Conservation (phyloP, 176 grass and related monocot species). For the Triticum aestivum region DNA sequence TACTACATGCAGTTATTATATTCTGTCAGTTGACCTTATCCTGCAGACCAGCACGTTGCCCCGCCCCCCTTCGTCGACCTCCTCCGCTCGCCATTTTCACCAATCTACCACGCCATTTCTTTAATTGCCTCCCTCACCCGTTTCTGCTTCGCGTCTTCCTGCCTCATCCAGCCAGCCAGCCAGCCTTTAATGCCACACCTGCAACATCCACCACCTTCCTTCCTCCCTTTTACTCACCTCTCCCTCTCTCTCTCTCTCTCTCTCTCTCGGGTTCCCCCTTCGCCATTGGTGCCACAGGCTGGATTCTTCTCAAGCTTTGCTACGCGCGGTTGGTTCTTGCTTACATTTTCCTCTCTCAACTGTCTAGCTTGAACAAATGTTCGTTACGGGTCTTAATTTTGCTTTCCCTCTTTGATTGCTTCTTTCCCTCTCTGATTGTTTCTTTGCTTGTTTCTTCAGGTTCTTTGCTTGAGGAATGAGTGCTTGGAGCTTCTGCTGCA, state of each 20-base stretch:
- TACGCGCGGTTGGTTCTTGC: neutral
- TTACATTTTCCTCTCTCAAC: conserved; percentile 7
- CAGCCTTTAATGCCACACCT: conserved; percentile 49
- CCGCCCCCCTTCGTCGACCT: neutral
- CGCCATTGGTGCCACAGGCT: conserved; percentile 11
- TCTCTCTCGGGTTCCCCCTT: neutral
- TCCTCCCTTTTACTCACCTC: neutral
- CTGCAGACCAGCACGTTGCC: neutral
- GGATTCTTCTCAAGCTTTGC: neutral
- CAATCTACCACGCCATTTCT: conserved; percentile 22
- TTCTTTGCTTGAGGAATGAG: conserved; percentile 48
- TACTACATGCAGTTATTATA: conserved; percentile 13
- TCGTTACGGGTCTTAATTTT: conserved; percentile 10
- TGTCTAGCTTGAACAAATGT: neutral
- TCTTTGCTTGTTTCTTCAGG: conserved; percentile 6
- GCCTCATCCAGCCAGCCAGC: conserved; percentile 26
- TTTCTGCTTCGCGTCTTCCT: conserved; percentile 22
- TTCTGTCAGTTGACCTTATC: conserved; percentile 38
- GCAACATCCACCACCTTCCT: conserved; percentile 6
- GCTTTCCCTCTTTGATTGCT: neutral
- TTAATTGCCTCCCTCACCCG: conserved; percentile 28
- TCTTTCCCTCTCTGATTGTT: neutral
- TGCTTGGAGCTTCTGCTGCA: conserved; percentile 26
- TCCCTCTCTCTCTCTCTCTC: neutral
- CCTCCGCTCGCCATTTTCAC: conserved; percentile 10